A percentile compares a stretch with the other conserved stretches of the same genome.
phyloP scores from a whole-genome alignment of 495 filamentous ascomycete genomes.

The Viridothelium virens region DNA sequence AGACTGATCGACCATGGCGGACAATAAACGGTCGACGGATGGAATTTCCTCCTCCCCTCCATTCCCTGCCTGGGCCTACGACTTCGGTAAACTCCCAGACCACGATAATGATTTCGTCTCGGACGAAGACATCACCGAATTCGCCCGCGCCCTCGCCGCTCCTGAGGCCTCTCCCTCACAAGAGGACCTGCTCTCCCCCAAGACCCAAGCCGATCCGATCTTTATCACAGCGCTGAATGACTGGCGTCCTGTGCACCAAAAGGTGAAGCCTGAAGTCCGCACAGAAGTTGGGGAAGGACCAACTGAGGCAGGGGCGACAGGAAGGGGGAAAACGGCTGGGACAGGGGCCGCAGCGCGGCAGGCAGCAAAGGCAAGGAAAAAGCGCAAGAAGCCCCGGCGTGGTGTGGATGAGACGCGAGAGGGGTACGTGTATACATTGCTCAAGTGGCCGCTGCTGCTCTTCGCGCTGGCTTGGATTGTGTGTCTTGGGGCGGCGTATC shows the following conservation, averaged over 20 bases:
- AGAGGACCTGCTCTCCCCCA: slow-evolving; percentile 32
- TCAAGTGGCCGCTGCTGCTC: slow-evolving; percentile 86
- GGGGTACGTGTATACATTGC: slow-evolving; percentile 75
- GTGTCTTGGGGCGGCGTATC: slow-evolving; percentile 59
- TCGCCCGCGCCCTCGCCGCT: slow-evolving; percentile 36
- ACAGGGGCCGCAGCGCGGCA: background rate
- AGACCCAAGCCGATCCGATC: slow-evolving; percentile 13
- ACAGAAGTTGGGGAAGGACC: background rate
- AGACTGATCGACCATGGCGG: slow-evolving; percentile 28
- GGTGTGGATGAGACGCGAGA: slow-evolving; percentile 87
- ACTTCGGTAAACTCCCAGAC: slow-evolving; percentile 36
- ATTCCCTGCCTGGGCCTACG: slow-evolving; percentile 28
- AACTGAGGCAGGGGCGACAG: background rate
- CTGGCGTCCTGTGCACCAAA: slow-evolving; percentile 40
- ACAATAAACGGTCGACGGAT: slow-evolving; percentile 31
- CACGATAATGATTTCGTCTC: slow-evolving; percentile 37
- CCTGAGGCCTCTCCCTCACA: slow-evolving; percentile 36
- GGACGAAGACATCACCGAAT: slow-evolving; percentile 34
- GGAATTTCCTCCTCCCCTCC: slow-evolving; percentile 28
- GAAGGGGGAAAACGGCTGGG: background rate
- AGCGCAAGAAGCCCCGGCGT: slow-evolving; percentile 28
- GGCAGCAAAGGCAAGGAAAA: slow-evolving; percentile 18
- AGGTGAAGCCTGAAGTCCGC: slow-evolving; percentile 25
- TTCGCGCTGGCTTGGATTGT: slow-evolving; percentile 73
- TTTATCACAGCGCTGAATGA: slow-evolving; percentile 44